A percentile compares a stretch with the other conserved stretches of the same genome.
Conservation (phyloP, 352 stramenopile genomes). For the Globisporangium cystogenes region DNA sequence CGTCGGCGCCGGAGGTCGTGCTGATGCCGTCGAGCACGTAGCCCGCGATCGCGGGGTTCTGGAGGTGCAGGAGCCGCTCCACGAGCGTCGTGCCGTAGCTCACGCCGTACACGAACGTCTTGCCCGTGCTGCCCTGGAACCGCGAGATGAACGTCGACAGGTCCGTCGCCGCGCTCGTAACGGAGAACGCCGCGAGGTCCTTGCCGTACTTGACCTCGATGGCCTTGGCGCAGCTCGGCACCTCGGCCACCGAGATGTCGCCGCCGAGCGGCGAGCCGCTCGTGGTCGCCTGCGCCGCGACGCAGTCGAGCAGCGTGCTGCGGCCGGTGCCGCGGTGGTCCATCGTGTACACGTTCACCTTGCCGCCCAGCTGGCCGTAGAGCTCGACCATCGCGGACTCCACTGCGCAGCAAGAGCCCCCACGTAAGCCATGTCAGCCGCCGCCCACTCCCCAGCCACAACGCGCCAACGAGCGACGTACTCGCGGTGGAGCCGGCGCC, state of each 20-base stretch:
- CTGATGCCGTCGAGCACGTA: slow-evolving; percentile 43
- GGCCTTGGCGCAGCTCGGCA: slow-evolving; percentile 27
- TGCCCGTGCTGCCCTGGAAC: no score
- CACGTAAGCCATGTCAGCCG: no score
- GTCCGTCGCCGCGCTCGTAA: no score
- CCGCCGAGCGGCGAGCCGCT: slow-evolving; percentile 21
- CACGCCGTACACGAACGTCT: no score
- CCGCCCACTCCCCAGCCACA: no score
- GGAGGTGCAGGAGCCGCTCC: slow-evolving; percentile 48
- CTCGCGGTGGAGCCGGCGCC: no score
- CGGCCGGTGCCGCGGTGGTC: slow-evolving; percentile 27
- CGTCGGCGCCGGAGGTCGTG: slow-evolving; percentile 26
- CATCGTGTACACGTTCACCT: slow-evolving; percentile 14
- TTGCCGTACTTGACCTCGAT: slow-evolving; percentile 31
- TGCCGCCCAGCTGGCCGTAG: background rate
- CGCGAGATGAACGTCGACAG: no score
- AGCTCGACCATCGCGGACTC: no score
- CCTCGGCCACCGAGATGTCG: slow-evolving; percentile 14
- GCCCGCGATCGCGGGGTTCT: slow-evolving; percentile 24
- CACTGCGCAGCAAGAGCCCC: no score
- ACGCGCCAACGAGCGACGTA: no score
- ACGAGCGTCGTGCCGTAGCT: no score
- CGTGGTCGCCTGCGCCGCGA: slow-evolving; percentile 27
- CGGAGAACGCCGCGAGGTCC: no score
- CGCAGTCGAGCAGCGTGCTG: slow-evolving; percentile 34